Conservation (phyloP, 2,329 filamentous ascomycete genomes). For the Trichoderma endophyticum region DNA sequence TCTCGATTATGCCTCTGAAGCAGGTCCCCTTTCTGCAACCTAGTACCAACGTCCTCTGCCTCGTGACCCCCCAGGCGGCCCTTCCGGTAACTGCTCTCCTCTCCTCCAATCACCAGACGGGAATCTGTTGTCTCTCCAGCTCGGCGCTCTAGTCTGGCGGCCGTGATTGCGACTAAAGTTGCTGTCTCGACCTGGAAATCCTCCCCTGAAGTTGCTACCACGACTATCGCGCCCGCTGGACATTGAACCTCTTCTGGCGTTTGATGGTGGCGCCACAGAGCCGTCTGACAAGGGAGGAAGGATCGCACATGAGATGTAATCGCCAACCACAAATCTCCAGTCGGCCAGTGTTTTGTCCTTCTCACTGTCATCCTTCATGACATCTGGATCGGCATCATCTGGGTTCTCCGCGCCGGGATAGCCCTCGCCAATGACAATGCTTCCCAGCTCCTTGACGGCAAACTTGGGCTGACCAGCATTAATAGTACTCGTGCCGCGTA, state of each 20-base stretch:
- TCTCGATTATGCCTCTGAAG: background rate
- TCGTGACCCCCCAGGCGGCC: conserved; percentile 33
- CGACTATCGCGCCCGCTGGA: conserved; percentile 24
- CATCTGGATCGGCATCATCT: conserved; percentile 36
- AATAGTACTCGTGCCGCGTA: conserved; percentile 37
- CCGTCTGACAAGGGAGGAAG: conserved; percentile 73
- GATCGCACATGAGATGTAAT: conserved; percentile 82
- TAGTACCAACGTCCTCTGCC: conserved; percentile 31
- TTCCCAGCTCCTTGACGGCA: conserved; percentile 77
- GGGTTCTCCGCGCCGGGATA: conserved; percentile 43
- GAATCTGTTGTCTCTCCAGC: conserved; percentile 38
- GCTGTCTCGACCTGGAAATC: conserved; percentile 27
- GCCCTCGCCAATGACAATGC: conserved; percentile 68
- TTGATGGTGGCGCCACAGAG: conserved; percentile 62
- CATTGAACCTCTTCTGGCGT: conserved; percentile 27
- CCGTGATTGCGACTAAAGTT: conserved; percentile 34
- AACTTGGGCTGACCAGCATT: conserved; percentile 51
- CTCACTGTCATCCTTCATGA: conserved; percentile 48
- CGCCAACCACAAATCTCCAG: conserved; percentile 79
- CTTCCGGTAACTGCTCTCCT: conserved; percentile 60
- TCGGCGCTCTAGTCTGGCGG: conserved; percentile 35
- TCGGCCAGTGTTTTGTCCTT: conserved; percentile 72
- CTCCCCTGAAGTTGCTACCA: conserved; percentile 25
- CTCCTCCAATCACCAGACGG: conserved; percentile 63
- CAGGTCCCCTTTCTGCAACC: background rate